Evolutionary conservation across 345 rosid genomes (phyloP).

Genomic region (Murraya paniculata): DNA sequence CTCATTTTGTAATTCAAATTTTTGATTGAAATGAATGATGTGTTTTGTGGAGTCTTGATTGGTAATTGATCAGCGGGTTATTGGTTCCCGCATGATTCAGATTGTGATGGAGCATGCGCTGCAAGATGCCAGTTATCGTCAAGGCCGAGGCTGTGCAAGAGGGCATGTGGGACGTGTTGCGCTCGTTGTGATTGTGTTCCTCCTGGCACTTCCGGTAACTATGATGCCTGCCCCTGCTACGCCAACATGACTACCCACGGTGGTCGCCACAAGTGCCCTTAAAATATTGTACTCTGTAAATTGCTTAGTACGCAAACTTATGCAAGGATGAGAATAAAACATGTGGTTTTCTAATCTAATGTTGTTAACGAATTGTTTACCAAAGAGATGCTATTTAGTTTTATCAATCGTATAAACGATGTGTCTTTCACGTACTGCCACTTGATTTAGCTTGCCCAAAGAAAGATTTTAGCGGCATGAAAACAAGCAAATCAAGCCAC

Average conservation of each 20-base stretch:
- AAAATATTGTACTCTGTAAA: too few relatives aligned
- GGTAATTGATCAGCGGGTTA: too few relatives aligned
- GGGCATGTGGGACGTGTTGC: conserved; percentile 34
- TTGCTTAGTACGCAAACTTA: too few relatives aligned
- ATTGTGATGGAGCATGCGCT: conserved; percentile 18
- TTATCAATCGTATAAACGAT: not conserved
- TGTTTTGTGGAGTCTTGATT: not conserved
- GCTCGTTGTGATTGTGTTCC: conserved; percentile 30
- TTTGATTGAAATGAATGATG: not conserved
- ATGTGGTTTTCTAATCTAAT: too few relatives aligned
- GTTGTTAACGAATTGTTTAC: not conserved
- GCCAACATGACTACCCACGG: conserved; percentile 28
- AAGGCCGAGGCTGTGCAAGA: conserved; percentile 25
- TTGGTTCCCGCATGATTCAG: not conserved
- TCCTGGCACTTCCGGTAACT: conserved; percentile 31
- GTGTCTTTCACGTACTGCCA: not conserved
- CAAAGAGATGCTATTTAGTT: not conserved
- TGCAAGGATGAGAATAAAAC: not conserved
- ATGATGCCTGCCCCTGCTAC: conserved; percentile 27
- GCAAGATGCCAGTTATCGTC: conserved; percentile 25
- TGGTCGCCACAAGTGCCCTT: conserved; percentile 31
- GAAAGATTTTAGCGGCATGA: too few relatives aligned
- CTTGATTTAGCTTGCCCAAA: not conserved
- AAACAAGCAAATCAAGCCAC: too few relatives aligned
- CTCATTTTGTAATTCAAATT: not conserved